Conservation (phyloP, 75 land plant genomes). For the Cryptomeria japonica region DNA sequence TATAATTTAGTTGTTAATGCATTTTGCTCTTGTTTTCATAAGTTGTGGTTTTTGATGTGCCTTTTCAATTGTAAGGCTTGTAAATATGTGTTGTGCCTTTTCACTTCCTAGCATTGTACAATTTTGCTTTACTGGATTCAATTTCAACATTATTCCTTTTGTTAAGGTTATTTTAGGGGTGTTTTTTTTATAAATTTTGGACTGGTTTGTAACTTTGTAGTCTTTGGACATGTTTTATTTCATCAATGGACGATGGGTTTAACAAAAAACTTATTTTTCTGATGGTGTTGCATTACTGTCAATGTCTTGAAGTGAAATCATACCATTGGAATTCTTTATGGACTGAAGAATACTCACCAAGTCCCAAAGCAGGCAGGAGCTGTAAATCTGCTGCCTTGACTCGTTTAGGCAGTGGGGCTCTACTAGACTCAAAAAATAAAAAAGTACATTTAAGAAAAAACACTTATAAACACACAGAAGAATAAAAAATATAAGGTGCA, state of each 20-base stretch:
- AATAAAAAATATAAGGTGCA: too few relatives aligned
- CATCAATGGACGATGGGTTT: background rate
- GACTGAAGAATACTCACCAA: too few relatives aligned
- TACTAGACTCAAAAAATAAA: too few relatives aligned
- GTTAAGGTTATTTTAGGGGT: background rate
- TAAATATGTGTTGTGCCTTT: background rate
- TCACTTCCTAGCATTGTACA: background rate
- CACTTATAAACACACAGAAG: too few relatives aligned
- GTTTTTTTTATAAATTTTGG: background rate
- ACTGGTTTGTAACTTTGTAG: background rate
- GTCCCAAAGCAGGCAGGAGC: too few relatives aligned
- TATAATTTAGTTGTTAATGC: background rate
- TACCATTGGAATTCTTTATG: too few relatives aligned
- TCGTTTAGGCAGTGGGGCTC: too few relatives aligned
- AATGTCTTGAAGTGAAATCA: background rate
- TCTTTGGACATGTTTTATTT: background rate
- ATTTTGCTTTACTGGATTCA: background rate
- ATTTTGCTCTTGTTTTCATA: background rate
- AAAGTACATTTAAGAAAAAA: too few relatives aligned
- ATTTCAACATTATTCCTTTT: background rate
- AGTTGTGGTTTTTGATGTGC: background rate
- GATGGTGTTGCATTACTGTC: background rate
- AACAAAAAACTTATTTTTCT: background rate
- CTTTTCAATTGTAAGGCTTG: background rate
- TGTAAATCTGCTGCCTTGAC: too few relatives aligned